phyloP scores from a whole-genome alignment of 108 stramenopile genomes.

The Skeletonema tropicum region DNA sequence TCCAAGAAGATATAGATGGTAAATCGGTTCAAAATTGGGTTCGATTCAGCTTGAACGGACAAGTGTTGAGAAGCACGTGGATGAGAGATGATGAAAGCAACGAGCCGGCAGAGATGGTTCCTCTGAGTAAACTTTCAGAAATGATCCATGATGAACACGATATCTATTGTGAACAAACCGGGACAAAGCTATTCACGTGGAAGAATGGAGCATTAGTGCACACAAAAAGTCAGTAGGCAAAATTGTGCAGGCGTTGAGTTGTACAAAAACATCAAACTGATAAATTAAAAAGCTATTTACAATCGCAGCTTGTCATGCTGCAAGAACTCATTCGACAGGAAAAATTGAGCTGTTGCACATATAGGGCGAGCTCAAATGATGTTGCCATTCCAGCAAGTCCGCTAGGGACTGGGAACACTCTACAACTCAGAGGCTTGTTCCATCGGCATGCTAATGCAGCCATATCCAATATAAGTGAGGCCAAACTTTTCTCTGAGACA shows the following conservation, averaged over 20 bases:
- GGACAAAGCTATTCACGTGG: constrained; percentile 21
- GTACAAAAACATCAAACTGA: background rate
- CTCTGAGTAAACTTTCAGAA: constrained; percentile 45
- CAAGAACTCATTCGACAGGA: constrained; percentile 4
- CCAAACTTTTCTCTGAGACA: constrained; percentile 41
- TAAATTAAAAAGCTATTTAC: background rate
- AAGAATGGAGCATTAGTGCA: constrained; percentile 19
- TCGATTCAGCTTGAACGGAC: constrained; percentile 74
- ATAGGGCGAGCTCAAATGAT: constrained; percentile 74
- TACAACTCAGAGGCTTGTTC: constrained; percentile 83
- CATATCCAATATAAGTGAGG: constrained; percentile 76
- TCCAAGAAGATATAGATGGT: constrained; percentile 50
- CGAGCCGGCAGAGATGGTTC: constrained; percentile 48
- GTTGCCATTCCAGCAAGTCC: constrained; percentile 64
- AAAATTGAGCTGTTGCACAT: constrained; percentile 75
- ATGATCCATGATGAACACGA: constrained; percentile 56
- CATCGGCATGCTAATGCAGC: constrained; percentile 77
- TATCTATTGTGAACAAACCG: constrained; percentile 24
- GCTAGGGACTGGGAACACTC: constrained; percentile 79
- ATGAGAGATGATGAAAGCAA: constrained; percentile 28
- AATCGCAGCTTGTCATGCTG: background rate
- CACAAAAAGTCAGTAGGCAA: constrained; percentile 9
- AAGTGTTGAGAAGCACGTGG: constrained; percentile 60
- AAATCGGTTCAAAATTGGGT: constrained; percentile 47
- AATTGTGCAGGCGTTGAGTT: background rate